Evolutionary conservation across 306 rosid genomes (phyloP).

Genomic region (Cicer pinnatifidum): DNA sequence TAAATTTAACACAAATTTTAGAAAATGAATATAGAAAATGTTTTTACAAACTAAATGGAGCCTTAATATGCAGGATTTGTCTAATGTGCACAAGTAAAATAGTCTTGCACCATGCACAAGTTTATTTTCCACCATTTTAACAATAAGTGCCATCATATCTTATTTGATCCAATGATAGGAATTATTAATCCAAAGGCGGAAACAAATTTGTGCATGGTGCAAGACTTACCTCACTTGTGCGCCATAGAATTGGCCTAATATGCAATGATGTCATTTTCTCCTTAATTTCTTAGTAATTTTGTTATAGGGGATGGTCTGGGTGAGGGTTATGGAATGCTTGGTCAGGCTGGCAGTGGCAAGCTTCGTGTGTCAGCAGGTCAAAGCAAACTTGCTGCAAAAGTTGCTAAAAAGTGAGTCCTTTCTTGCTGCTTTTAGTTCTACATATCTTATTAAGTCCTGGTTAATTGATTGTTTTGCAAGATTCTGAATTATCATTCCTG

Average conservation of each 20-base stretch:
- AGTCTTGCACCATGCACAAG: no score
- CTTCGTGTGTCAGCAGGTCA: slow-evolving; percentile 86
- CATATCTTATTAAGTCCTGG: slow-evolving; percentile 5
- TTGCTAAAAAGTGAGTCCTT: slow-evolving; percentile 72
- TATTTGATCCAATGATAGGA: no score
- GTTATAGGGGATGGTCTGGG: slow-evolving; percentile 90
- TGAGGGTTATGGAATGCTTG: slow-evolving; percentile 99
- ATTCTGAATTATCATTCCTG: slow-evolving; percentile 18
- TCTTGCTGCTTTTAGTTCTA: slow-evolving; percentile 25
- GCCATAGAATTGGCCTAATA: background rate
- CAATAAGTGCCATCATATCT: no score
- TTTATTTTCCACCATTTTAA: no score
- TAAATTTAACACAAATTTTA: no score
- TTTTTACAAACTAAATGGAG: no score
- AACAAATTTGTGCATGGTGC: no score
- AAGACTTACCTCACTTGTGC: no score
- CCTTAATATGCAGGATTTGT: no score
- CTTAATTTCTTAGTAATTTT: slow-evolving; percentile 38
- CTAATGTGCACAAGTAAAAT: no score
- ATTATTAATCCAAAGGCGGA: no score
- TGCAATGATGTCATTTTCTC: slow-evolving; percentile 1
- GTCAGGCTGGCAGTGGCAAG: slow-evolving; percentile 99
- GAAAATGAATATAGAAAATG: no score
- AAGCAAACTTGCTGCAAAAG: slow-evolving; percentile 92
- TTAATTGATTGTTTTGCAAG: slow-evolving; percentile 26